Evolutionary conservation across 108 stramenopile species (phyloP), one percentile per base, ranked within the genome.

Genomic region (Nitzschia sp.): DNA sequence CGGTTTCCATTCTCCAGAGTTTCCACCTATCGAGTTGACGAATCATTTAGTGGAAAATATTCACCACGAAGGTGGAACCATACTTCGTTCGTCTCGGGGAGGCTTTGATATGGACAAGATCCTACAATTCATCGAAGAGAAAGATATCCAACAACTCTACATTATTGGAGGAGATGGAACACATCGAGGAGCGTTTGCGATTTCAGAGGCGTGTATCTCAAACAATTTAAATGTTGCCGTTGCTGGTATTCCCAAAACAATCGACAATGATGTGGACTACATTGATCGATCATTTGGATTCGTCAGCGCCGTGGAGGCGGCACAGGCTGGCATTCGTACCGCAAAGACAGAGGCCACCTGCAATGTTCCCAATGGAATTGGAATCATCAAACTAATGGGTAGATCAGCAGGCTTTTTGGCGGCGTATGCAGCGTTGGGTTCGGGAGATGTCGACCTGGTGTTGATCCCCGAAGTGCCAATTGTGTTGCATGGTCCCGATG

Each of bases 271-370:
- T 71, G 63, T 96, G 22, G 88, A 75, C 62, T 53, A 85, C 29
- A 87, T 96, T 58, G 95, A 96, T 76, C 77, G 92, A 2, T 79
- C 86, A 9, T 97, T 97, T 65, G 96, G 96, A 1, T 96, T 96
- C 71, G 68, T 58, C 33, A 92, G 85, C 27, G 82, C 92, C 0
- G 86, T 93, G 2, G 85, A 93, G 64, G 88, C 90, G 1, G 92
- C 95, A 8, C 82, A 81, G 53, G 72, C 50, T n/a, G 76, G 79
- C 59, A 88, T 92, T 47, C 69, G 69, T 8, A 74, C 80, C 11
- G 90, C 90, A 16, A 86, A 85, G 23, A 90, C 83, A 3, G 96
- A 96, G 69, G 93, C 93, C 13, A 75, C 38, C 38, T 91, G 90
- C 69, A 87, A 85, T 56, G 36, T 88, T 32, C 96, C 96, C 25